Conservation (phyloP, 2,329 filamentous ascomycete species). For the Scedosporium apiospermum region DNA sequence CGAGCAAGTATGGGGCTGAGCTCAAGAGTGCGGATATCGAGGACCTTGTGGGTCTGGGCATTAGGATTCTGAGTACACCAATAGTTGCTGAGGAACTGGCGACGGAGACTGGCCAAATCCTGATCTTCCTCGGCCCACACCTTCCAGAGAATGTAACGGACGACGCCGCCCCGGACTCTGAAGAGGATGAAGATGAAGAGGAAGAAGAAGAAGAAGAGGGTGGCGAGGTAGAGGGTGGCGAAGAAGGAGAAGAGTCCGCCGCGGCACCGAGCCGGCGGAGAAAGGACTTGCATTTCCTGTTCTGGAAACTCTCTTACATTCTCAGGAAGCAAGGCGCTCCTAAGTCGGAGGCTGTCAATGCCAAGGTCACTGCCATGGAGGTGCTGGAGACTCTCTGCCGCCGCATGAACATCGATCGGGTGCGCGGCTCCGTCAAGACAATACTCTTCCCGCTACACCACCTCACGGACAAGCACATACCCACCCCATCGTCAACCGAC, state of each 20-base stretch:
- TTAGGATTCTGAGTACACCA: slow-evolving; percentile 49
- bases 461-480: slow-evolving; percentile 71
- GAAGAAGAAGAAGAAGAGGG: slow-evolving; percentile 32
- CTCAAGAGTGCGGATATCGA: slow-evolving; percentile 56
- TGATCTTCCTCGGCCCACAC: slow-evolving; percentile 67
- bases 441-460: slow-evolving; percentile 61
- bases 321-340: slow-evolving; percentile 66
- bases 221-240: slow-evolving; percentile 21
- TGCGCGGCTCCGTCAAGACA: slow-evolving; percentile 53
- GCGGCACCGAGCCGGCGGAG: background rate
- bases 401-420: slow-evolving; percentile 45
- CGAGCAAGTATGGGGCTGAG: slow-evolving; percentile 61
- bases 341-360: slow-evolving; percentile 53
- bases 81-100: slow-evolving; percentile 65
- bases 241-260: slow-evolving; percentile 18
- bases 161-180: slow-evolving; percentile 21
- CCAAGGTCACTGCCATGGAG: slow-evolving; percentile 67
- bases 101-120: slow-evolving; percentile 67
- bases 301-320: slow-evolving; percentile 68
- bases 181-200: slow-evolving; percentile 40
- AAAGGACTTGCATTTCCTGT: slow-evolving; percentile 55
- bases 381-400: slow-evolving; percentile 62
- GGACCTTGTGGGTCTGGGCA: slow-evolving; percentile 41
- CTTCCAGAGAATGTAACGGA: slow-evolving; percentile 22
- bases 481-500: slow-evolving; percentile 61